phyloP scores from a whole-genome alignment of 2,329 filamentous ascomycete species.

The Periconia digitata region DNA sequence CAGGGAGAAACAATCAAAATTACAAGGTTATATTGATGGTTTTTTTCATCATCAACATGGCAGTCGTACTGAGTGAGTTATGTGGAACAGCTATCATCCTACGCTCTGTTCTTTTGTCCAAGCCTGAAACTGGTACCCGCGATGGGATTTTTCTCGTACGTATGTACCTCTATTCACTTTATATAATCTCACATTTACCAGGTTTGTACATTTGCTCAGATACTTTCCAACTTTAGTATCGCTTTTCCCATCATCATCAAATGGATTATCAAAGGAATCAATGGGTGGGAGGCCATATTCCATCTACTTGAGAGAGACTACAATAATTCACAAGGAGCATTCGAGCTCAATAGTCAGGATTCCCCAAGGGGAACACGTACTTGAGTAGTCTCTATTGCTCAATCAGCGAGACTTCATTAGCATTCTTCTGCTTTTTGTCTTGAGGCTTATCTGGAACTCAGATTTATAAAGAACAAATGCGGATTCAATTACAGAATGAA shows the following conservation, averaged over 20 bases:
- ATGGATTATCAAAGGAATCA: no score
- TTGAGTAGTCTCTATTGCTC: no score
- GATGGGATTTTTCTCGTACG: conserved; percentile 9
- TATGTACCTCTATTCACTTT: conserved; percentile 7
- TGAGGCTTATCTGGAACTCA: no score
- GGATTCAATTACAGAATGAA: no score
- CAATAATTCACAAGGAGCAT: no score
- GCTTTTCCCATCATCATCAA: conserved; percentile 12
- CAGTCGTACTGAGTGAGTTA: conserved; percentile 7
- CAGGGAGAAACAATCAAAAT: conserved; percentile 7
- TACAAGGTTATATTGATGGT: conserved; percentile 8
- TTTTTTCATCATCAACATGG: conserved; percentile 10
- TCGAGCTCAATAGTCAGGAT: conserved; percentile 16
- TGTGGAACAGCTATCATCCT: conserved; percentile 7
- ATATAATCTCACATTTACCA: conserved; percentile 8
- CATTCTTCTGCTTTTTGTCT: no score
- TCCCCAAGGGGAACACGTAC: conserved; percentile 11
- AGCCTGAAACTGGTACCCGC: conserved; percentile 3
- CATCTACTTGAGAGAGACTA: no score
- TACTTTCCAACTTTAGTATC: conserved; percentile 9
- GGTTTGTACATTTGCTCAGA: conserved; percentile 11
- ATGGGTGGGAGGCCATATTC: no score
- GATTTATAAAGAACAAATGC: no score
- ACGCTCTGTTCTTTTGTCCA: conserved; percentile 7
- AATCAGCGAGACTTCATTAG: no score